A percentile compares a stretch with the other conserved stretches of the same genome.
Evolutionary conservation across 1,284 basidiomycete species (phyloP).

Genomic region (Hemileia vastatrix): DNA sequence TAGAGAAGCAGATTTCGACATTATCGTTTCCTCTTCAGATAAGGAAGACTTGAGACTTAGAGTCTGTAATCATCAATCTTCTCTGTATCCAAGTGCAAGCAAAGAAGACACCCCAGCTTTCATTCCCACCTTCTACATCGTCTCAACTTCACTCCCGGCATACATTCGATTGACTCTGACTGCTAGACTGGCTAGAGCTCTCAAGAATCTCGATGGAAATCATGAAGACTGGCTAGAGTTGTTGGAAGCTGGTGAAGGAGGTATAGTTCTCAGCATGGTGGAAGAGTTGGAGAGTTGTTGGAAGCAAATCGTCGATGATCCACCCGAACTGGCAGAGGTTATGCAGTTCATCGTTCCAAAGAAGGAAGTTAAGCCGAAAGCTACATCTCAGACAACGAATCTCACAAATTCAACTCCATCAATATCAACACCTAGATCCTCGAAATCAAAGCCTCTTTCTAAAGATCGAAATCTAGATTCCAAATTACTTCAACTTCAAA

Average conservation of each 20-base stretch:
- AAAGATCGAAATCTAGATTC: too few species aligned
- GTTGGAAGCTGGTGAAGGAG: constrained; percentile 57
- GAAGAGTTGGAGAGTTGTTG: constrained; percentile 55
- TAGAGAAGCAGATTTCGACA: constrained; percentile 35
- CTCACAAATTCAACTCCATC: constrained; percentile 3
- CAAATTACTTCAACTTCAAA: too few species aligned
- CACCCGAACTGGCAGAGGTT: constrained; percentile 39
- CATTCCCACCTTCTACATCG: constrained; percentile 64
- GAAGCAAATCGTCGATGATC: constrained; percentile 35
- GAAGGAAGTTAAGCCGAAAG: constrained; percentile 15
- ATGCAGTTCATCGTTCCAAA: constrained; percentile 34
- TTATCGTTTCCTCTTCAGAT: constrained; percentile 32
- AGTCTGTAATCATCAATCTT: constrained; percentile 54
- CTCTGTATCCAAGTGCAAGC: constrained; percentile 52
- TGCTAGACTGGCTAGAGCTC: constrained; percentile 46
- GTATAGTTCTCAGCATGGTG: constrained; percentile 65
- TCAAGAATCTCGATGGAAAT: constrained; percentile 28
- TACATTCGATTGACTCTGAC: constrained; percentile 78
- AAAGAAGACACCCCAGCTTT: constrained; percentile 44
- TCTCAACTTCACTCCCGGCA: constrained; percentile 61
- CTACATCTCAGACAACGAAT: not conserved
- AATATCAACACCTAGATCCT: too few species aligned
- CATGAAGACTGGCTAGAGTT: constrained; percentile 51
- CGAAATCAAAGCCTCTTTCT: too few species aligned
- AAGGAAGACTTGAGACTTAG: constrained; percentile 55